phyloP scores from a whole-genome alignment of 2,329 filamentous ascomycete genomes.

The Botrytis sinoallii region DNA sequence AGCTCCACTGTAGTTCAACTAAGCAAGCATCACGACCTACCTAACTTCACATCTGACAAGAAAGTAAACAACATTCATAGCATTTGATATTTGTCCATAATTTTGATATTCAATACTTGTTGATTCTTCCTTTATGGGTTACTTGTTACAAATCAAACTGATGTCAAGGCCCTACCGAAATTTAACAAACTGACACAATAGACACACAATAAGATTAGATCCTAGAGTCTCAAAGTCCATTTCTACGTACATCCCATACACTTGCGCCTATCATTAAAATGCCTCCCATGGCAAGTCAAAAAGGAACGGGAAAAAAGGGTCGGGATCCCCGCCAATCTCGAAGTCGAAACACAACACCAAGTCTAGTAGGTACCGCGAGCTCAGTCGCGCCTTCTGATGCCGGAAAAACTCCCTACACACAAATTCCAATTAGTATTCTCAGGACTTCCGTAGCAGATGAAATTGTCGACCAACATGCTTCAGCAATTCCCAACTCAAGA shows the following conservation, averaged over 20 bases:
- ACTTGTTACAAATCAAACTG: background rate
- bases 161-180: background rate
- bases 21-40: background rate
- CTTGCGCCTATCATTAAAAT: slow-evolving; percentile 40
- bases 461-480: slow-evolving; percentile 61
- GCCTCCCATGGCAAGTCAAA: slow-evolving; percentile 57
- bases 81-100: background rate
- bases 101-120: background rate
- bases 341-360: slow-evolving; percentile 77
- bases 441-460: slow-evolving; percentile 59
- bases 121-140: background rate
- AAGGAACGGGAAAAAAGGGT: slow-evolving; percentile 64
- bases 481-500: slow-evolving; percentile 60
- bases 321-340: slow-evolving; percentile 60
- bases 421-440: slow-evolving; percentile 58
- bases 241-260: background rate
- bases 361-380: slow-evolving; percentile 39
- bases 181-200: background rate
- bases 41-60: background rate
- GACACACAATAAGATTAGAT: background rate
- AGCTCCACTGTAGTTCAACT: background rate
- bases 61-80: background rate
- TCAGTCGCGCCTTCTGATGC: slow-evolving; percentile 48
- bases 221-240: background rate
- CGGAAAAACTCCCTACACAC: slow-evolving; percentile 62